Evolutionary conservation across 495 filamentous ascomycete genomes (phyloP).

Genomic region (Pyronema domesticum): DNA sequence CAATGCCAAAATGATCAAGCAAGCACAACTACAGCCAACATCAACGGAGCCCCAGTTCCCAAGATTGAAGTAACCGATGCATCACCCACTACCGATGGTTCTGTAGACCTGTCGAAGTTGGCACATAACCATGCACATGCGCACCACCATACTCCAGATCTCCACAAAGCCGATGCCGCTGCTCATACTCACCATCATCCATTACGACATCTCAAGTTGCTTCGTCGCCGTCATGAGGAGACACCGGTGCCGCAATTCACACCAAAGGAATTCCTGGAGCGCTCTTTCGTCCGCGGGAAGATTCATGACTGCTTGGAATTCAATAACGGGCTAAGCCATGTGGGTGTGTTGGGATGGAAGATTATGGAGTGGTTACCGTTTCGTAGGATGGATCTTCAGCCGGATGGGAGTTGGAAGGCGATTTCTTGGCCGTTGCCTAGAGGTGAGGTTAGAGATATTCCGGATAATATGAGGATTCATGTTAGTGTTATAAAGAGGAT

Average conservation of each 20-base stretch:
- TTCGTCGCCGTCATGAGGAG: constrained; percentile 6
- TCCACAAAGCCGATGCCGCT: background rate
- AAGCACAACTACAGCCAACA: background rate
- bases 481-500: constrained; percentile 57
- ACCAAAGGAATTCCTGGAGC: constrained; percentile 8
- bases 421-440: constrained; percentile 66
- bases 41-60: background rate
- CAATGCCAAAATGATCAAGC: background rate
- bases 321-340: constrained; percentile 38
- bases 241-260: background rate
- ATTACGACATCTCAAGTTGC: constrained; percentile 27
- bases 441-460: constrained; percentile 69
- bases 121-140: background rate
- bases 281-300: constrained; percentile 30
- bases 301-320: constrained; percentile 64
- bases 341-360: constrained; percentile 54
- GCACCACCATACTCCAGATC: constrained; percentile 1
- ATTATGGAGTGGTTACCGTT: constrained; percentile 78
- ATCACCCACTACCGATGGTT: background rate
- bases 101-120: background rate
- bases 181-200: constrained; percentile 4
- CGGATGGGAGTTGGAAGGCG: constrained; percentile 61
- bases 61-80: constrained; percentile 11
- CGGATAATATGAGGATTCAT: constrained; percentile 45
- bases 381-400: constrained; percentile 59